Conservation (phyloP, 2,329 filamentous ascomycete species). For the Arachnomyces sp. region DNA sequence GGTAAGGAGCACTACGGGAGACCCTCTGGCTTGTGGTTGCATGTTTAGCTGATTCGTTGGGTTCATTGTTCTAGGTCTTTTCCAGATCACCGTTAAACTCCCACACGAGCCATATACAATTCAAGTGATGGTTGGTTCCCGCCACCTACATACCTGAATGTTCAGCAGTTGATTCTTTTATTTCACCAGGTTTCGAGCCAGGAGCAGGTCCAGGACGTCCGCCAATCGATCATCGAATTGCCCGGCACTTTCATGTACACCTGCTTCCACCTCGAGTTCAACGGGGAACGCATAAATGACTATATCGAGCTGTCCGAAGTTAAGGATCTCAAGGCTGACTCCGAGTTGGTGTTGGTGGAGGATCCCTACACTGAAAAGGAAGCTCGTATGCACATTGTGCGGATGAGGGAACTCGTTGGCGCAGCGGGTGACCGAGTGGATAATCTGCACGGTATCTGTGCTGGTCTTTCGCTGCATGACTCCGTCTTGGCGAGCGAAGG, state of each 20-base stretch:
- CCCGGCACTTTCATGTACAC: slow-evolving; percentile 93
- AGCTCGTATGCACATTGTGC: slow-evolving; percentile 84
- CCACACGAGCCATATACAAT: slow-evolving; percentile 72
- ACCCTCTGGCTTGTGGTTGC: slow-evolving; percentile 2
- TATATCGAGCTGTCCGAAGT: slow-evolving; percentile 89
- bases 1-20: not conserved
- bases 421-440: slow-evolving; percentile 84
- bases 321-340: slow-evolving; percentile 63
- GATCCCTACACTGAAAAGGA: slow-evolving; percentile 99
- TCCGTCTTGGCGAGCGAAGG: slow-evolving; percentile 49
- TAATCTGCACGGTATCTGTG: slow-evolving; percentile 72
- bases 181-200: slow-evolving; percentile 66
- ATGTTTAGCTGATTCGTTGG: not conserved
- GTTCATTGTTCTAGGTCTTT: slow-evolving; percentile 39
- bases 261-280: slow-evolving; percentile 94
- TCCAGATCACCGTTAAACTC: slow-evolving; percentile 69
- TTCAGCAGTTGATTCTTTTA: slow-evolving; percentile 7
- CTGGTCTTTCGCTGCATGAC: slow-evolving; percentile 82
- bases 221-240: slow-evolving; percentile 90
- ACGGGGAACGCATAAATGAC: slow-evolving; percentile 85
- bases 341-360: slow-evolving; percentile 74
- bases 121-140: slow-evolving; percentile 67
- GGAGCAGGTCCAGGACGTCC: slow-evolving; percentile 95
- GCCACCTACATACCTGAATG: slow-evolving; percentile 7
- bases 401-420: slow-evolving; percentile 86